These are phyloP conservation scores for Basidiobolus heterosporus DNA, from an alignment of 371 early-diverging fungal species.

Conservation along the genomic window DNA sequence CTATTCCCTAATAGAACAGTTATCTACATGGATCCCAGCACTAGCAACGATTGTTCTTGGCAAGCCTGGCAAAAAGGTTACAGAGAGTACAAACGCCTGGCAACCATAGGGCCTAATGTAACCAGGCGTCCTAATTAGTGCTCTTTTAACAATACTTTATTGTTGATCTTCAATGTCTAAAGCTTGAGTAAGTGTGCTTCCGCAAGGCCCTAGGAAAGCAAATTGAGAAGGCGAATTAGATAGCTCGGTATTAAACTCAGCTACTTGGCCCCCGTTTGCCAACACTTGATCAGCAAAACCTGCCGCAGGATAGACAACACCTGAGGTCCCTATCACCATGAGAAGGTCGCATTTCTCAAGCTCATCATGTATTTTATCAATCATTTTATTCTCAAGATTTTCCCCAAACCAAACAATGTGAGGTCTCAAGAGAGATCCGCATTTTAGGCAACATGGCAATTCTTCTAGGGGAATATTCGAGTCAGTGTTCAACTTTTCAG, in stretches of 20 bases:
- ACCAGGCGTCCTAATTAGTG: too few species aligned
- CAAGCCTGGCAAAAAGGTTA: too few species aligned
- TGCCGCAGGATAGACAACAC: constrained; percentile 10
- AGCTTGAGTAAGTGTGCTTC: too few species aligned
- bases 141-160: too few species aligned
- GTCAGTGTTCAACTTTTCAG: background rate
- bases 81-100: too few species aligned
- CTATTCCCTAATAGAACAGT: too few species aligned
- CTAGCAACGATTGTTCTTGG: too few species aligned
- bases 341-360: constrained; percentile 8
- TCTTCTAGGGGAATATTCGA: constrained; percentile 2
- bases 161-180: too few species aligned
- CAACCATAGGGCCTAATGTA: too few species aligned
- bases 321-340: constrained; percentile 9
- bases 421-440: constrained; percentile 7
- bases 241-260: constrained; percentile 7
- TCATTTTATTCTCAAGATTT: constrained; percentile 1
- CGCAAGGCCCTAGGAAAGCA: too few species aligned
- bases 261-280: constrained; percentile 6
- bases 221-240: too few species aligned
- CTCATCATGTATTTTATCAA: background rate
- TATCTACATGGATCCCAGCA: too few species aligned
- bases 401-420: constrained; percentile 11
- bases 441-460: constrained; percentile 4
- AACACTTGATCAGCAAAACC: constrained; percentile 1